Percentiles rank a stretch among this genome's conserved stretches.
Evolutionary conservation across 2,329 filamentous ascomycete species (phyloP).

Genomic region (Cladophialophora carrionii): DNA sequence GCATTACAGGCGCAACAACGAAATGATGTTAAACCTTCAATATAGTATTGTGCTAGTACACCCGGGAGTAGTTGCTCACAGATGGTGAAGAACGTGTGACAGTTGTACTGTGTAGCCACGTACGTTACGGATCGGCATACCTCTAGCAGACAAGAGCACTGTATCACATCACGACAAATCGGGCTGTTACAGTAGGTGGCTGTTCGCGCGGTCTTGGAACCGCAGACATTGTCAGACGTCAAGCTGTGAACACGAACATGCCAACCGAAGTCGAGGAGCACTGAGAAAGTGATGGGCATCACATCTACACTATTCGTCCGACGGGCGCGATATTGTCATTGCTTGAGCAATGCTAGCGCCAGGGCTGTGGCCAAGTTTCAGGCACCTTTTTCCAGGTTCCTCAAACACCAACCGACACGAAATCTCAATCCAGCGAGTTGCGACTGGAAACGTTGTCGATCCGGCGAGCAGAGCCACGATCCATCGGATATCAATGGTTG

Average conservation of each 20-base stretch:
- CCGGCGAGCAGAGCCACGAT: constrained; percentile 3
- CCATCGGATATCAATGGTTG: constrained; percentile 2
- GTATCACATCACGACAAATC: no score
- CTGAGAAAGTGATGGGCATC: no score
- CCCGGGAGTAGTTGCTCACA: background rate
- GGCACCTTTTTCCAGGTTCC: constrained; percentile 14
- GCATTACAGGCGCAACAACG: background rate
- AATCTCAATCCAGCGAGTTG: constrained; percentile 20
- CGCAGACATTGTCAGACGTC: background rate
- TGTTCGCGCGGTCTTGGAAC: no score
- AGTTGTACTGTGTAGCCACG: no score
- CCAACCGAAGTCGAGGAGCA: no score
- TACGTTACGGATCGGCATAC: no score
- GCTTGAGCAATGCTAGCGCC: background rate
- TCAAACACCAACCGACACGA: constrained; percentile 22
- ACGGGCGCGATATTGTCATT: background rate
- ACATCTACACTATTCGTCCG: background rate
- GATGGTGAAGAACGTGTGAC: background rate
- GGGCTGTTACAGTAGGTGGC: no score
- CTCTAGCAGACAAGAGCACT: no score
- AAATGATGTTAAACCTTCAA: background rate
- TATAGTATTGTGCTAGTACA: background rate
- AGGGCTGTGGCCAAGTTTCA: constrained; percentile 19
- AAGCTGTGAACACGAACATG: background rate
- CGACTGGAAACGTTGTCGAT: constrained; percentile 13